These are phyloP conservation scores for Priceomyces fermenticarens DNA, from an alignment of 805 yeast genomes.

Conservation along the genomic window DNA sequence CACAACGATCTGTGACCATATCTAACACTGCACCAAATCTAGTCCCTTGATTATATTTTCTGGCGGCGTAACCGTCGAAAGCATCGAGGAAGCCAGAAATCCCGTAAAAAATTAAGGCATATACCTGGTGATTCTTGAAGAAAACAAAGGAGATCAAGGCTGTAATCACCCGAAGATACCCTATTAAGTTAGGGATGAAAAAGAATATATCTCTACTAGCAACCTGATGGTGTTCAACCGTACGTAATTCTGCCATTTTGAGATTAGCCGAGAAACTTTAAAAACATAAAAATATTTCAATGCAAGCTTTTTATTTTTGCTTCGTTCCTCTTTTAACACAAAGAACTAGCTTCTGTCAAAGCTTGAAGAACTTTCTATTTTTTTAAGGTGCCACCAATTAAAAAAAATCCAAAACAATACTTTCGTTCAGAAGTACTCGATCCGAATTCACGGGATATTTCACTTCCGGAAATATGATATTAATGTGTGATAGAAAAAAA, in stretches of 20 bases:
- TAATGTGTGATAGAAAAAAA: too few relatives aligned
- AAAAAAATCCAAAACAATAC: too few relatives aligned
- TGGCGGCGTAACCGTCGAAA: slow-evolving; percentile 92
- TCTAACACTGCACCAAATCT: slow-evolving; percentile 94
- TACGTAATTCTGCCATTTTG: neutral
- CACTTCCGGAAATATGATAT: too few relatives aligned
- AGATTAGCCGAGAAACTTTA: too few relatives aligned
- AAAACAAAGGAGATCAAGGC: slow-evolving; percentile 76
- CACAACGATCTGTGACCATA: slow-evolving; percentile 98
- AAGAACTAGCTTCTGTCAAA: too few relatives aligned
- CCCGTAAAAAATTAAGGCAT: slow-evolving; percentile 75
- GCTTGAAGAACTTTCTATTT: too few relatives aligned
- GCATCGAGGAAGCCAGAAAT: slow-evolving; percentile 93
- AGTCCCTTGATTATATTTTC: slow-evolving; percentile 84
- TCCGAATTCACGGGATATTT: too few relatives aligned
- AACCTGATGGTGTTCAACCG: slow-evolving; percentile 6
- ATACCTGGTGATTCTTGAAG: slow-evolving; percentile 81
- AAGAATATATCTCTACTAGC: slow-evolving; percentile 59
- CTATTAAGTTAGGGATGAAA: slow-evolving; percentile 89
- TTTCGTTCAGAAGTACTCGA: too few relatives aligned
- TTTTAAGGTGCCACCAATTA: too few relatives aligned
- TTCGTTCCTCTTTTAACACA: too few relatives aligned
- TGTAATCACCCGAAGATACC: slow-evolving; percentile 79
- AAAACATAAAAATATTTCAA: too few relatives aligned
- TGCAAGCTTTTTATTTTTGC: too few relatives aligned